A percentile compares a stretch with the other conserved stretches of the same genome.
phyloP scores from a whole-genome alignment of 2,329 filamentous ascomycete species.

The Elsinoe arachidis region DNA sequence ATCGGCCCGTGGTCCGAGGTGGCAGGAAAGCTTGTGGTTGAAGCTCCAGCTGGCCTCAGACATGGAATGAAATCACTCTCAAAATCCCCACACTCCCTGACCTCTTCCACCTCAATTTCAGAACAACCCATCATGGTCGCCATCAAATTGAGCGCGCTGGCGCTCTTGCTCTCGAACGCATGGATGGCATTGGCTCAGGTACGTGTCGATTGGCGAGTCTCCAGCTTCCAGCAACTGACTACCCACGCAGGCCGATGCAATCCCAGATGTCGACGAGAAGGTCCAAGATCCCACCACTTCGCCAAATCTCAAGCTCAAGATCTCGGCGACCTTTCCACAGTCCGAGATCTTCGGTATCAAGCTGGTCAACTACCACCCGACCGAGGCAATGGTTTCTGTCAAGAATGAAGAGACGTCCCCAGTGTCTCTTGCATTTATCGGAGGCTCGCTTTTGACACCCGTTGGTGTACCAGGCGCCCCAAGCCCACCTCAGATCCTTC shows the following conservation, averaged over 20 bases:
- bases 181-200: slow-evolving; percentile 12
- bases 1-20: neutral
- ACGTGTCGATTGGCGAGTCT: slow-evolving; percentile 1
- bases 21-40: neutral
- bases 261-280: slow-evolving; percentile 45
- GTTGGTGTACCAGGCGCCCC: slow-evolving; percentile 41
- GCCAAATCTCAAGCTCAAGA: slow-evolving; percentile 48
- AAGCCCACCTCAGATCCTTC: slow-evolving; percentile 53
- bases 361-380: slow-evolving; percentile 85
- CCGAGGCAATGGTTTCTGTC: slow-evolving; percentile 72
- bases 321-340: slow-evolving; percentile 52
- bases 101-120: neutral
- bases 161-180: slow-evolving; percentile 11
- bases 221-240: neutral
- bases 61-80: neutral
- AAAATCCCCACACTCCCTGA: neutral
- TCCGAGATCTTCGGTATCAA: slow-evolving; percentile 87
- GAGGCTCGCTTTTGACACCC: slow-evolving; percentile 61
- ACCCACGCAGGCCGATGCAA: slow-evolving; percentile 5
- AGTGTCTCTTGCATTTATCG: slow-evolving; percentile 66
- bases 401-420: slow-evolving; percentile 72
- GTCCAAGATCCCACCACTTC: slow-evolving; percentile 40
- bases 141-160: slow-evolving; percentile 10
- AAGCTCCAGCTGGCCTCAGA: slow-evolving; percentile 8
- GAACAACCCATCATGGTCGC: slow-evolving; percentile 6